Base-by-base conservation (phyloP, 257 asterid species). In the Cruciata laevipes region DNA sequence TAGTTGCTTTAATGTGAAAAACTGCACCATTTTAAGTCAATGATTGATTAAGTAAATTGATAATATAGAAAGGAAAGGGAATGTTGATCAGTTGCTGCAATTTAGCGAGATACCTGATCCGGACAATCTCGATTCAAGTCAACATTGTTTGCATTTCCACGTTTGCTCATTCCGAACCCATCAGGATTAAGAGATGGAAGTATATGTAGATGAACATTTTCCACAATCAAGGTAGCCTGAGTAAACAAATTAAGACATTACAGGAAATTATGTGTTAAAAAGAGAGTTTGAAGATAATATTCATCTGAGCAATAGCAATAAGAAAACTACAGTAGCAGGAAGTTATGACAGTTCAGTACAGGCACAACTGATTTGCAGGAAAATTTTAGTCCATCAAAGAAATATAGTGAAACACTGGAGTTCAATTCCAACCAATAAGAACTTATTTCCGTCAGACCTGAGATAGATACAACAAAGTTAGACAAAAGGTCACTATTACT, bases 111-210 rank as follows among this genome's bases (percentile, higher is more conserved):
- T 74, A 89, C 96, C 95, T 87, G 96, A 71, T 89, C 96, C 2
- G 96, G 96, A 72, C 87, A 89, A 82, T 89, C 94, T 66, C 96
- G 87, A 78, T 89, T 89, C 72, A 89, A 64, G 68, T 89, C 96
- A 69, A 89, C 74, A 76, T 81, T 72, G 74, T 89, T 87, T 44
- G 91, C 94, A 71, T 89, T 89, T 32, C 81, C 85, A 10, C 96
- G 95, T 78, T 74, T 74, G 72, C 89, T 87, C 65, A 77, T 58
- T 35, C 85, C 62, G 80, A 63, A 87, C 49, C 95, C 96, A 76
- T 89, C 96, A 58, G 96, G 96, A 73, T 89, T 89, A 87, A 87
- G 81, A 40, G 96, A 78, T 67, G 96, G 96, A 74, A 89, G 94
- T 71, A 89, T 77, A 77, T 89, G 96, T 69, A 89, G 96, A 79